Percentiles rank a stretch among this genome's conserved stretches.
phyloP scores from a whole-genome alignment of 148 eudicot species.

The Vaccinium myrtillus region DNA sequence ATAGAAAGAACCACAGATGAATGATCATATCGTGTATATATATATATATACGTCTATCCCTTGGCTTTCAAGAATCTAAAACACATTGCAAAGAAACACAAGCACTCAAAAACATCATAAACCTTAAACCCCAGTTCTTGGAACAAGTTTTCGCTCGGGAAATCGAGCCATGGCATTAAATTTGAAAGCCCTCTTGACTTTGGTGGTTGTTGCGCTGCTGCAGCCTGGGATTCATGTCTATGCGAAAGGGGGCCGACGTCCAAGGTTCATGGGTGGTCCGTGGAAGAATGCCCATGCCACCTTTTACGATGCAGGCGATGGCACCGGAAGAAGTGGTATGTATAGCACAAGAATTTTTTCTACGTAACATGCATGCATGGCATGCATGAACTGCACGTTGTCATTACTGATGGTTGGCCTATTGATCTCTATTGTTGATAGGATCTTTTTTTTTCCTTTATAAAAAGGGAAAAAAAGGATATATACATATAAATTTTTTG shows the following conservation, averaged over 20 bases:
- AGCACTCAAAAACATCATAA: background rate
- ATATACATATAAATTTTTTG: background rate
- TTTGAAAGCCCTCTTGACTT: background rate
- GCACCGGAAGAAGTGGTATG: conserved; percentile 40
- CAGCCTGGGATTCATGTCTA: background rate
- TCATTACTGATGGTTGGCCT: background rate
- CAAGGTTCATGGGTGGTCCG: background rate
- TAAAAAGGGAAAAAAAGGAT: background rate
- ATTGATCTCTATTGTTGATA: background rate
- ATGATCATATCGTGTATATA: background rate
- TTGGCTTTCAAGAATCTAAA: background rate
- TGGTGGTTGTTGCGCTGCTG: background rate
- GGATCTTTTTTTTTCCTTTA: background rate
- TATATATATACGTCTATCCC: background rate
- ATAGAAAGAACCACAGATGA: background rate
- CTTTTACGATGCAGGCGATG: conserved; percentile 45
- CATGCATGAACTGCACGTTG: background rate
- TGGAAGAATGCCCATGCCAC: conserved; percentile 51
- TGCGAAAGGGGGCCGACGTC: background rate
- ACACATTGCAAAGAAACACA: background rate
- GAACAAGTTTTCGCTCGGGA: background rate
- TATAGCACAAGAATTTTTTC: background rate
- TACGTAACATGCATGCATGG: background rate
- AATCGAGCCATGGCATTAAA: background rate
- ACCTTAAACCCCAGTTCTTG: background rate